These are phyloP conservation scores for Helotiales sp. DNA, from an alignment of 2,329 filamentous ascomycete genomes.

Conservation along the genomic window DNA sequence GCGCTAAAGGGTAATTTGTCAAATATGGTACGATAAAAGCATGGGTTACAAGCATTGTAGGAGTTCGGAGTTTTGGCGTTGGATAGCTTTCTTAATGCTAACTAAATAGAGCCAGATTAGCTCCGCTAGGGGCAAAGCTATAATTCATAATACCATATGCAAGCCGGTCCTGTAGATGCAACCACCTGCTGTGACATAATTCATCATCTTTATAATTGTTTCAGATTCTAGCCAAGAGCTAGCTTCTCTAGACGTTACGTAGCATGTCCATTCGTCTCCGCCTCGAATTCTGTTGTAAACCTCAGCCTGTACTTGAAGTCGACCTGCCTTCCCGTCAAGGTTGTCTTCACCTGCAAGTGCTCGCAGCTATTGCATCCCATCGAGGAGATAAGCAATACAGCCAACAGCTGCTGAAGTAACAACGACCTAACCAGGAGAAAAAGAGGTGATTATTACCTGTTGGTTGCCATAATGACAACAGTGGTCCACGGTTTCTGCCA, in stretches of 20 bases:
- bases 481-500: too few relatives aligned
- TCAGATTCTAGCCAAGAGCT: neutral
- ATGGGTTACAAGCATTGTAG: constrained; percentile 28
- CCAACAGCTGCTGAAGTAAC: too few relatives aligned
- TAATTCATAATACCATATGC: constrained; percentile 14
- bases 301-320: constrained; percentile 36
- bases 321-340: too few relatives aligned
- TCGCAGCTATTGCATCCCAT: too few relatives aligned
- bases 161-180: neutral
- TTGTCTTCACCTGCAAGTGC: too few relatives aligned
- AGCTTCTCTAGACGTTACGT: neutral
- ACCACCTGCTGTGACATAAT: neutral
- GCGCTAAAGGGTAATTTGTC: constrained; percentile 70
- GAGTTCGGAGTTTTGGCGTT: constrained; percentile 34
- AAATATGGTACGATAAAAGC: constrained; percentile 41
- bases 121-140: neutral
- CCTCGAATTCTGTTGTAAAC: constrained; percentile 25
- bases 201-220: neutral
- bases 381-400: too few relatives aligned
- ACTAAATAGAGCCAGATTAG: constrained; percentile 17
- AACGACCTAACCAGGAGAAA: too few relatives aligned
- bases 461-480: too few relatives aligned
- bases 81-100: constrained; percentile 22
- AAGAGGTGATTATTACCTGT: too few relatives aligned
- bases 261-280: neutral